Base-by-base conservation (phyloP, 768 basidiomycete genomes). In the Tricholoma sp. region DNA sequence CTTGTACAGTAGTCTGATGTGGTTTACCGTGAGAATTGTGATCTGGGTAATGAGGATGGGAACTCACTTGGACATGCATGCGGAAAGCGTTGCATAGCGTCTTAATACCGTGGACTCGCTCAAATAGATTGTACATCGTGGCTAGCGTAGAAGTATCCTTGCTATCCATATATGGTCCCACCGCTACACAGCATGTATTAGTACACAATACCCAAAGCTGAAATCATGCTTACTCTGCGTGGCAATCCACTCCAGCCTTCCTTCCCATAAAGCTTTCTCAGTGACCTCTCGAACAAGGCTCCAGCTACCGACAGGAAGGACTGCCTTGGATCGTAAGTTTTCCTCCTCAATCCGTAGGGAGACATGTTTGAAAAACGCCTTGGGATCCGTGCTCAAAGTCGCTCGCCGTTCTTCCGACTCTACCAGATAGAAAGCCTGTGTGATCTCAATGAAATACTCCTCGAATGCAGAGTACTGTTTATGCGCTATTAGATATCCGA, bases 71-170 rank as follows among this genome's bases (percentile, higher is more conserved):
- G 45, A 91, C 71, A 57, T 84, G 75, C 2, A 70, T 71, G 57
- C 82, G 83, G 71, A 91, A 91, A 7, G 86, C 81, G 2, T 69
- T 70, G 53, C 80, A 76, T 0, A 94, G 74, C 2, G 76, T 69
- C 54, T 80, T 78, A 33, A 81, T 67, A 0, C 78, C 79, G 28
- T 74, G 73, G 0, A 91, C 83, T 5, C 85, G 78, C 1, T 74
- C 67, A 57, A 92, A 89, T 6, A 88, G 72, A 1, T 66, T 63
- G 66, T 91, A 88, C 74, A 93, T 80, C 17, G 66, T 70, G 11
- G 62, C 64, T 10, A 92, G 70, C 5, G 67, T 73, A 3, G 66
- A 65, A 17, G 74, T 70, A 12, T 81, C 75, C 59, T 74, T 76
- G 10, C 64, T 69, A 3, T 76, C 72, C 69, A 89, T 77, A 53